Evolutionary conservation across 768 basidiomycete species (phyloP).

Genomic region (Calocybe cyanea): DNA sequence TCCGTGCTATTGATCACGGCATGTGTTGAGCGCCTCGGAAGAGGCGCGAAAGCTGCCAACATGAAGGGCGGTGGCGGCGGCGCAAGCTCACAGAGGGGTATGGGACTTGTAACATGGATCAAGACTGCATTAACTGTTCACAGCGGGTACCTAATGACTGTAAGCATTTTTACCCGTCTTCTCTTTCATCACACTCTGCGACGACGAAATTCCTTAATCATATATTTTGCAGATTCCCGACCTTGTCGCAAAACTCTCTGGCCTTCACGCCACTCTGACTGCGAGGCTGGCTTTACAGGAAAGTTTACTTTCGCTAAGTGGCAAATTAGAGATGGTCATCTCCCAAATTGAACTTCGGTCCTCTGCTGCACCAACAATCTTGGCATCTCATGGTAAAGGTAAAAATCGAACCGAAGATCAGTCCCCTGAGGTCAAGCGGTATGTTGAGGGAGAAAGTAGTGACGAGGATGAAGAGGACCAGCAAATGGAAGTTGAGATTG

Average conservation of each 20-base stretch:
- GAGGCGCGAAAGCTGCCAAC: slow-evolving; percentile 64
- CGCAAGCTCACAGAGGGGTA: slow-evolving; percentile 75
- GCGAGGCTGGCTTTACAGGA: slow-evolving; percentile 80
- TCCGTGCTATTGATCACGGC: slow-evolving; percentile 83
- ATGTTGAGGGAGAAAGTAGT: slow-evolving; percentile 83
- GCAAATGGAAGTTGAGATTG: slow-evolving; percentile 55
- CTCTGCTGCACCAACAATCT: slow-evolving; percentile 58
- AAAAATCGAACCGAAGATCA: slow-evolving; percentile 29
- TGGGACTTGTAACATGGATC: slow-evolving; percentile 69
- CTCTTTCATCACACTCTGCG: neutral
- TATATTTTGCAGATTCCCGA: slow-evolving; percentile 73
- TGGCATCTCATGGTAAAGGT: slow-evolving; percentile 36
- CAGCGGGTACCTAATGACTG: slow-evolving; percentile 91
- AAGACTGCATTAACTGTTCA: slow-evolving; percentile 82
- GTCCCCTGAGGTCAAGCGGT: slow-evolving; percentile 41
- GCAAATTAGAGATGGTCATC: slow-evolving; percentile 89
- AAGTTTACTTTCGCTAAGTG: slow-evolving; percentile 79
- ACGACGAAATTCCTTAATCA: slow-evolving; percentile 9
- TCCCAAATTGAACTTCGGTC: slow-evolving; percentile 90
- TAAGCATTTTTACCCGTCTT: slow-evolving; percentile 35
- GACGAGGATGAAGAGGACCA: slow-evolving; percentile 44
- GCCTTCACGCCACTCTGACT: slow-evolving; percentile 77
- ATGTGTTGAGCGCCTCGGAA: slow-evolving; percentile 84
- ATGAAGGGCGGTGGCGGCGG: slow-evolving; percentile 78
- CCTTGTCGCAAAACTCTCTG: slow-evolving; percentile 81